Percentiles rank a stretch among this genome's conserved stretches.
Conservation (phyloP, 192 early-diverging fungal species). For the Podila verticillata region DNA sequence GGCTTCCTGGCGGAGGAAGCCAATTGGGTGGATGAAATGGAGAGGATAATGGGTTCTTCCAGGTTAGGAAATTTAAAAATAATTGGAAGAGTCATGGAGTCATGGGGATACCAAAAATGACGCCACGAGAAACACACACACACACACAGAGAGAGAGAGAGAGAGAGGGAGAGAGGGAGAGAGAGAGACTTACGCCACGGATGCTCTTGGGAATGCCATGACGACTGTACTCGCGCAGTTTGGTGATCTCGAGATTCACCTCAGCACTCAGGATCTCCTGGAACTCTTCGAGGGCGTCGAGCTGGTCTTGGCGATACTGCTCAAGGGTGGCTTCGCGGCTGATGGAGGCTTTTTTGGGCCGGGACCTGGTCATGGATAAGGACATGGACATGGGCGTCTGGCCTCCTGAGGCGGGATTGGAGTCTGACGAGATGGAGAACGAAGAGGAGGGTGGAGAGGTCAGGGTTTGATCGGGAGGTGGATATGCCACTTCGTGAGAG, state of each 20-base stretch:
- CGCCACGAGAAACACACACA: background rate
- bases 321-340: background rate
- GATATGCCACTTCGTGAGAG: no score
- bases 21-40: background rate
- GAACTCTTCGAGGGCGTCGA: conserved; percentile 66
- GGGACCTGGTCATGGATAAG: no score
- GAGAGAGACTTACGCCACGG: conserved; percentile 60
- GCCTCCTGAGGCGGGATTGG: no score
- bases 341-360: background rate
- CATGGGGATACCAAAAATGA: no score
- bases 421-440: no score
- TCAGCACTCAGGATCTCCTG: conserved; percentile 79
- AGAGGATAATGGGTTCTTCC: background rate
- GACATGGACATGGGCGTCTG: no score
- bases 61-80: no score
- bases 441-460: no score
- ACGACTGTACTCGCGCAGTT: conserved; percentile 73
- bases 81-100: no score
- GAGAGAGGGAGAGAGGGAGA: background rate
- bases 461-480: no score
- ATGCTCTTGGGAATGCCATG: conserved; percentile 84
- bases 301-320: conserved; percentile 8
- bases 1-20: conserved; percentile 7
- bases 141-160: background rate
- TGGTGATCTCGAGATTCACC: conserved; percentile 82